Percentiles rank a stretch among this genome's conserved stretches.
These are phyloP conservation scores for Fusarium pseudoanthophilum DNA, from an alignment of 2,329 filamentous ascomycete genomes.

Conservation along the genomic window DNA sequence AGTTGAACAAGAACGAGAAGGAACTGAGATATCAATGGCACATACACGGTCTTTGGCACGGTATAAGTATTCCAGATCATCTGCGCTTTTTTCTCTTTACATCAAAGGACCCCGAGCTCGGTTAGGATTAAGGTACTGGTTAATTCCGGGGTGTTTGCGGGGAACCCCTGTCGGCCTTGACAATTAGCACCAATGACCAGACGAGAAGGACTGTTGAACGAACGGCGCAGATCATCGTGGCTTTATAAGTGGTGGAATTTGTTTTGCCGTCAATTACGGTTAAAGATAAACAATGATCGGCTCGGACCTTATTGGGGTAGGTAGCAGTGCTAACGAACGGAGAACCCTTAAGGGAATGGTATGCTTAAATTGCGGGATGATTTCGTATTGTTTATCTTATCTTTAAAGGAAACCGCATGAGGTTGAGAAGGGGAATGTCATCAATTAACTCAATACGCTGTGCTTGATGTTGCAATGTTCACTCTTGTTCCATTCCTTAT, in stretches of 20 bases:
- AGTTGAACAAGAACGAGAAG: neutral
- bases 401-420: fast-evolving
- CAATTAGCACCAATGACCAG: constrained; percentile 38
- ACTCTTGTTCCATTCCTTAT: too few relatives aligned
- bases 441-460: fast-evolving
- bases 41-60: too few relatives aligned
- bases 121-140: neutral
- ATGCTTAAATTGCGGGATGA: neutral
- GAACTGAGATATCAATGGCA: neutral
- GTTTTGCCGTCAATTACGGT: constrained; percentile 16
- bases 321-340: neutral
- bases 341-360: neutral
- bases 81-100: neutral
- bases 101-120: constrained; percentile 8
- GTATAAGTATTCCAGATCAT: constrained; percentile 6
- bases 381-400: neutral
- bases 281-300: constrained; percentile 15
- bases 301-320: neutral
- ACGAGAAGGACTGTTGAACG: neutral
- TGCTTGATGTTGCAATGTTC: too few relatives aligned
- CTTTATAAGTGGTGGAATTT: neutral
- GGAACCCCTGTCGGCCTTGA: constrained; percentile 28
- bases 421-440: fast-evolving
- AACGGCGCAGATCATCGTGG: fast-evolving
- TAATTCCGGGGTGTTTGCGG: constrained; percentile 13